A percentile compares a stretch with the other conserved stretches of the same genome.
phyloP scores from a whole-genome alignment of 495 filamentous ascomycete genomes.

The Trichoderma orchidacearum region DNA sequence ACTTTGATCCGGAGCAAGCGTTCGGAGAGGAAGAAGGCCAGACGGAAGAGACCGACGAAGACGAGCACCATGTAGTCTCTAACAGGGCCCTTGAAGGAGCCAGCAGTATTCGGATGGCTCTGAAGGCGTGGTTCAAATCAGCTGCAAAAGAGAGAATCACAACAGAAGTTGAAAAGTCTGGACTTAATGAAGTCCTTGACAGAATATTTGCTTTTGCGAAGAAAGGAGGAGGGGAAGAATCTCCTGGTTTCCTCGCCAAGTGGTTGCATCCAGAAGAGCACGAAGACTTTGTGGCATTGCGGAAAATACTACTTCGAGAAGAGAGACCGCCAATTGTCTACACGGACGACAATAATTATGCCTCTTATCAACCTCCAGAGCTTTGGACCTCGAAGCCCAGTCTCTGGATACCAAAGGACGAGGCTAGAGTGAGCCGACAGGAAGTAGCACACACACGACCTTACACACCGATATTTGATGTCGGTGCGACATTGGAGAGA shows the following conservation, averaged over 20 bases:
- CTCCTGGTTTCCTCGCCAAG: slow-evolving; percentile 29
- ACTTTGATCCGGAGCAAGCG: slow-evolving; percentile 43
- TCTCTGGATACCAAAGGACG: slow-evolving; percentile 60
- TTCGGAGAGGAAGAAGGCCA: slow-evolving; percentile 10
- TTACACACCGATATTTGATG: slow-evolving; percentile 43
- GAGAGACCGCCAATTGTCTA: slow-evolving; percentile 29
- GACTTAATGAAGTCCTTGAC: background rate
- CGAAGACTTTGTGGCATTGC: slow-evolving; percentile 45
- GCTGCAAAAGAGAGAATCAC: slow-evolving; percentile 8
- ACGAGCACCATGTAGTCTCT: slow-evolving; percentile 12
- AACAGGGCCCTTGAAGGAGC: slow-evolving; percentile 15
- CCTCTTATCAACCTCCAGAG: slow-evolving; percentile 56
- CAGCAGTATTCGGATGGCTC: slow-evolving; percentile 12
- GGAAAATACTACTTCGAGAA: slow-evolving; percentile 38
- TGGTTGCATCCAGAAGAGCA: slow-evolving; percentile 58
- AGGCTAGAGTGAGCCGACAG: slow-evolving; percentile 46
- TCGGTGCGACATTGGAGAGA: slow-evolving; percentile 50
- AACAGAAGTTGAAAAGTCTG: slow-evolving; percentile 8
- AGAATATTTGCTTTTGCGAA: background rate
- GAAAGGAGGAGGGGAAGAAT: background rate
- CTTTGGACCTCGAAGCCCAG: slow-evolving; percentile 43
- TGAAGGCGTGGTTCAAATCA: slow-evolving; percentile 7
- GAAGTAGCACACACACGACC: slow-evolving; percentile 46
- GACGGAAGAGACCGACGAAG: slow-evolving; percentile 12
- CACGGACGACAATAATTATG: slow-evolving; percentile 36